Conservation (phyloP, 495 filamentous ascomycete species). For the Neurospora discreta region DNA sequence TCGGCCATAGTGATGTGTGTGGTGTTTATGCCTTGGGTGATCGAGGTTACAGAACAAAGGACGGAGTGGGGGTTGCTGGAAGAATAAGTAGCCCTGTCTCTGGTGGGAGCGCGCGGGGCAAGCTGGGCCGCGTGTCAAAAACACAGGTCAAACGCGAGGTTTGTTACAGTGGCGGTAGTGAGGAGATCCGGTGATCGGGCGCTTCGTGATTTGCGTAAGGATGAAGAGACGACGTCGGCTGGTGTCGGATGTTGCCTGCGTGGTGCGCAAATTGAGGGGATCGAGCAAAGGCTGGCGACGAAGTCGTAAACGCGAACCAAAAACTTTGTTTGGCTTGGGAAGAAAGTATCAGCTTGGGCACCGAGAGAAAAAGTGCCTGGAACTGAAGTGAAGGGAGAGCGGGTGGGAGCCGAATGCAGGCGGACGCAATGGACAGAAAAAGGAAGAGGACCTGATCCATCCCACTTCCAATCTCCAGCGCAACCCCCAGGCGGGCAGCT, state of each 20-base stretch:
- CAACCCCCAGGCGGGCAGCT: not conserved
- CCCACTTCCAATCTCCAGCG: not conserved
- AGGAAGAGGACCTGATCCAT: not conserved
- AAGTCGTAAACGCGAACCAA: not conserved
- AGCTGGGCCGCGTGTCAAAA: not conserved
- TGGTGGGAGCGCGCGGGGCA: not conserved
- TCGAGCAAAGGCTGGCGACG: not conserved
- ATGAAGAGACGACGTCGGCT: not conserved
- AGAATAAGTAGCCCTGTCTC: not conserved
- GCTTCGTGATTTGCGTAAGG: not conserved
- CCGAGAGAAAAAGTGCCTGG: not conserved
- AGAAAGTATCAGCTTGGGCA: not conserved
- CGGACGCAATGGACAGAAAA: not conserved
- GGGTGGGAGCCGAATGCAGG: not conserved
- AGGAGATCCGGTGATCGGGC: not conserved
- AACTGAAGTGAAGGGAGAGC: not conserved
- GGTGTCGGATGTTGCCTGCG: not conserved
- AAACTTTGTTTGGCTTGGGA: not conserved
- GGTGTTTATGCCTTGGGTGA: constrained; percentile 2
- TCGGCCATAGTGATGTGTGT: constrained; percentile 60
- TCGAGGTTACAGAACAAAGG: constrained; percentile 1
- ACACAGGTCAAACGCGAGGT: not conserved
- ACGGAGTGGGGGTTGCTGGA: not conserved
- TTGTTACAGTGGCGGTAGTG: not conserved
- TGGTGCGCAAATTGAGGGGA: not conserved